Conservation (phyloP, 495 filamentous ascomycete genomes). For the Neurospora tetrasperma region DNA sequence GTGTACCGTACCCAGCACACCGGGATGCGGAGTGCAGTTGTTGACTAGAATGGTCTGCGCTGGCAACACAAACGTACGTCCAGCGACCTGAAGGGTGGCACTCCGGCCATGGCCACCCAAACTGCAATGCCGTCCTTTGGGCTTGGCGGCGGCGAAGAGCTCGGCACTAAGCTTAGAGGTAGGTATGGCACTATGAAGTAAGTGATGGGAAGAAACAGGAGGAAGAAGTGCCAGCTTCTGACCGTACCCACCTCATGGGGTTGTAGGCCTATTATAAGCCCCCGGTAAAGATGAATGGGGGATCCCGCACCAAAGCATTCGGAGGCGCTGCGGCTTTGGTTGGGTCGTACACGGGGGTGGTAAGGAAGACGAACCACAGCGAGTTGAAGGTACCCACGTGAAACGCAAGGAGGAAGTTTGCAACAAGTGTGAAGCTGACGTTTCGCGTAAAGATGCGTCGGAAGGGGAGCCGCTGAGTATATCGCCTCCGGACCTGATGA, state of each 20-base stretch:
- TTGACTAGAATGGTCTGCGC: conserved; percentile 71
- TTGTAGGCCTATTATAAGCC: conserved; percentile 67
- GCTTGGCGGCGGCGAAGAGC: conserved; percentile 44
- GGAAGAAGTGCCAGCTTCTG: conserved; percentile 54
- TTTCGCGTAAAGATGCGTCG: conserved; percentile 71
- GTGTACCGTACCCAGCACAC: conserved; percentile 72
- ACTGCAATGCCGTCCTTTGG: conserved; percentile 54
- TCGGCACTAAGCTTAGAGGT: conserved; percentile 62
- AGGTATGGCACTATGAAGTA: conserved; percentile 64
- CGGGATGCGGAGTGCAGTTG: conserved; percentile 73
- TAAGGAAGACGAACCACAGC: conserved; percentile 78
- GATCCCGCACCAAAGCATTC: conserved; percentile 28
- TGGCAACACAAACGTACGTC: conserved; percentile 74
- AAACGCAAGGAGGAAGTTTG: conserved; percentile 61
- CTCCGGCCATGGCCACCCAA: conserved; percentile 57
- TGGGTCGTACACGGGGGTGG: conserved; percentile 59
- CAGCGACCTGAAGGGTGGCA: conserved; percentile 62
- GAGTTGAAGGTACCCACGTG: conserved; percentile 78
- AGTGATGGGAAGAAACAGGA: conserved; percentile 62
- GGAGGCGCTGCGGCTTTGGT: conserved; percentile 18
- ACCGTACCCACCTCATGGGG: conserved; percentile 65
- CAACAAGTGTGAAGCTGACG: conserved; percentile 51
- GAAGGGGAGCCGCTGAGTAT: conserved; percentile 48
- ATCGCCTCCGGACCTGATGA: conserved; percentile 17
- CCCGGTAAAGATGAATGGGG: conserved; percentile 68